Conservation (phyloP, 2,329 filamentous ascomycete species). For the Ascochyta pisi region DNA sequence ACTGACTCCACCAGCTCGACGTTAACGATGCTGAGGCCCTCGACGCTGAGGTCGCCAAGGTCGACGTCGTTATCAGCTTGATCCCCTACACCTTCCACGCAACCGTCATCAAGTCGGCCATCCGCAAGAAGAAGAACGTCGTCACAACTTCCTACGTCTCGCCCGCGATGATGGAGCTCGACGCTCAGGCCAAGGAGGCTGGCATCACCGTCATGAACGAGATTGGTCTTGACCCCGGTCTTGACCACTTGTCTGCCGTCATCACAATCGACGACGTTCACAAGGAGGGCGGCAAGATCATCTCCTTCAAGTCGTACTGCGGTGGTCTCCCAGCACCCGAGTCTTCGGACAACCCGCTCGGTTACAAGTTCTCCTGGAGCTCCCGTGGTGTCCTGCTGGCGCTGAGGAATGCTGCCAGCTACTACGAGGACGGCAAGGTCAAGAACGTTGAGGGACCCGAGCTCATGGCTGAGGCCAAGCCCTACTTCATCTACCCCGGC, state of each 20-base stretch:
- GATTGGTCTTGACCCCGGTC: constrained; percentile 66
- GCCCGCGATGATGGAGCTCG: constrained; percentile 88
- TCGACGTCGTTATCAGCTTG: constrained; percentile 74
- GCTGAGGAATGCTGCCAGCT: constrained; percentile 83
- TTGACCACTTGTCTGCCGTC: constrained; percentile 81
- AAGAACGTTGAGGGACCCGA: constrained; percentile 65
- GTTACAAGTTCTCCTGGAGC: constrained; percentile 86
- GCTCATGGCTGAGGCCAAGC: constrained; percentile 86
- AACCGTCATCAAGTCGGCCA: constrained; percentile 89
- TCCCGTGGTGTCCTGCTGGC: constrained; percentile 87
- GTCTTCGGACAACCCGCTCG: constrained; percentile 84
- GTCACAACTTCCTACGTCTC: constrained; percentile 95
- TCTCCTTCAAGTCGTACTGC: constrained; percentile 82
- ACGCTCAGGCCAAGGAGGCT: constrained; percentile 81
- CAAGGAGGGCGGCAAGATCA: constrained; percentile 82
- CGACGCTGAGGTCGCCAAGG: constrained; percentile 79
- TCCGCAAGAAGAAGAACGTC: constrained; percentile 92
- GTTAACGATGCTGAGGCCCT: constrained; percentile 78
- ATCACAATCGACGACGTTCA: constrained; percentile 91
- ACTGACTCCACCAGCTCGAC: constrained; percentile 67
- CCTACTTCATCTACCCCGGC: constrained; percentile 88
- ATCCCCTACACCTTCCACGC: constrained; percentile 77
- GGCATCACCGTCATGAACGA: constrained; percentile 99
- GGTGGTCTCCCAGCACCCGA: constrained; percentile 62
- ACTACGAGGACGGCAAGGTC: constrained; percentile 79